phyloP scores from a whole-genome alignment of 106 monocot species.

The Acorus gramineus region DNA sequence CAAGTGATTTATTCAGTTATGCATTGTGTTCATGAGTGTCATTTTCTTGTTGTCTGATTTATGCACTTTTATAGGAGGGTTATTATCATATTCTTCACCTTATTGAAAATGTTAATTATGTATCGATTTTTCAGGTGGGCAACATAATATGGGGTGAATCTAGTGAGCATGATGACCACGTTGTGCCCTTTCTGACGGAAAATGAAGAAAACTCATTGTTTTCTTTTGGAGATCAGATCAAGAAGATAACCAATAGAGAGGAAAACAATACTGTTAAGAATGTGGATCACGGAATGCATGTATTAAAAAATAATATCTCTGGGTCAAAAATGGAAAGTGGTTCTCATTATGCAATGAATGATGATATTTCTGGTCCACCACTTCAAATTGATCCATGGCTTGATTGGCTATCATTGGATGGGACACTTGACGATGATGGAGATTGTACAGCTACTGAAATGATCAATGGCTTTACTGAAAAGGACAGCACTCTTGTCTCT shows the following conservation, averaged over 20 bases:
- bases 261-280: slow-evolving; percentile 7
- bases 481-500: background rate
- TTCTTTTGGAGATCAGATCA: slow-evolving; percentile 20
- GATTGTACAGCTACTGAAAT: background rate
- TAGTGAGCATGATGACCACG: slow-evolving; percentile 54
- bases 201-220: slow-evolving; percentile 19
- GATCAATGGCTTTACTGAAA: background rate
- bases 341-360: slow-evolving; percentile 24
- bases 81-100: no score
- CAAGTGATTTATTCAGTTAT: no score
- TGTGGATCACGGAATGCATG: slow-evolving; percentile 14
- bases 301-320: slow-evolving; percentile 21
- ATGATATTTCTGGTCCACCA: slow-evolving; percentile 29
- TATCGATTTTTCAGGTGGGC: slow-evolving; percentile 34
- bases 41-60: no score
- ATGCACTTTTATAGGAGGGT: no score
- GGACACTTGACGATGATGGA: background rate
- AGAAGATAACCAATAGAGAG: slow-evolving; percentile 27
- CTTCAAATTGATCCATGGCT: slow-evolving; percentile 64
- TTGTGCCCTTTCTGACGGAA: slow-evolving; percentile 48
- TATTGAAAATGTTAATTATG: background rate
- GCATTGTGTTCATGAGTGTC: no score
- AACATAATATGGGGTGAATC: slow-evolving; percentile 60
- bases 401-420: slow-evolving; percentile 48
- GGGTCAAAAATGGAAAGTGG: slow-evolving; percentile 18